Base-by-base conservation (phyloP, 768 basidiomycete species). In the Mycena indigotica region DNA sequence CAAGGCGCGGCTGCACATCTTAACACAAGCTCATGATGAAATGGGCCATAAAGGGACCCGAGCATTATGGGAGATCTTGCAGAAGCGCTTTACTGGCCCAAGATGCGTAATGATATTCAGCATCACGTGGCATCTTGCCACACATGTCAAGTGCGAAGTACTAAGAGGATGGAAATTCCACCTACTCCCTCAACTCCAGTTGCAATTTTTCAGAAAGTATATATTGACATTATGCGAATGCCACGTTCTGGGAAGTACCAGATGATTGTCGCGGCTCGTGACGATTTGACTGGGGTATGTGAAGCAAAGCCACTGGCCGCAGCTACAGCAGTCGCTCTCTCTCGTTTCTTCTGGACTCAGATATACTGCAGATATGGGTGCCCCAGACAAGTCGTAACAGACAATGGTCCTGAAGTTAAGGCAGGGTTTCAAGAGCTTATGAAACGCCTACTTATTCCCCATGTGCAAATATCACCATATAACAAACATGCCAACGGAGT, bases 351-450 rank as follows among this genome's bases (percentile, higher is more conserved):
- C 16, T 70, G 65, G 59, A 67, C 71, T 50, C 58, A 72, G 16
- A 65, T 72, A 12, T 60, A 72, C 19, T 73, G 71, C 40, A 57
- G 68, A 17, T 72, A 69, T 51, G 71, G 71, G 25, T 53, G 49
- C 0, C 48, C 70, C 4, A 61, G 44, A 2, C 54, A 68, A 39
- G 53, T 71, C 4, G 55, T 58, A 13, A 69, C 70, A 4, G 70
- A 35, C 32, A 35, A 35, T 35, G 32, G 32, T 8, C 32, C 32
- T 8, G 32, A 35, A 17, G 32, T 35, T 6, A 54, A 49, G 24
- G 64, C 56, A 30, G 69, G 63, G 2, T 56, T 67, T 26, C 32
- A 52, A 28, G 17, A 35, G 4, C 26, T 57, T 24, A 24, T 57
- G 13, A 17, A 41, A 26, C 10, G 39, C 2, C 16, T 52, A 15